Evolutionary conservation across 2,329 filamentous ascomycete species (phyloP).

Genomic region (Penicillium sp.): DNA sequence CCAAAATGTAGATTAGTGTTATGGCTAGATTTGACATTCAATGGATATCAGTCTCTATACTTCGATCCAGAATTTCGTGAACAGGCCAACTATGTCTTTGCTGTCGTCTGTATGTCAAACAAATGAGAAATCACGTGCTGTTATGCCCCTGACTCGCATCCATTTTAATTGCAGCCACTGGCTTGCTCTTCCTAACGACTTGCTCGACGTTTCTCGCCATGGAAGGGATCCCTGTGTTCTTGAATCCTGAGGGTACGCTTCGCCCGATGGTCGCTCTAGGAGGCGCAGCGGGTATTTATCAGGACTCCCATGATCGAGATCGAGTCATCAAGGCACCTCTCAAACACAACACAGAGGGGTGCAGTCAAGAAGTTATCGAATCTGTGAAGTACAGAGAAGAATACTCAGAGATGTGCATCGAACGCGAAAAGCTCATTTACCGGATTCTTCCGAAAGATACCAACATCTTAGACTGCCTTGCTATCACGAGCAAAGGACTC

Average conservation of each 20-base stretch:
- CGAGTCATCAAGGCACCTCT: conserved; percentile 5
- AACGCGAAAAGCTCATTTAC: conserved; percentile 7
- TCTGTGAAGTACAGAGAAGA: background rate
- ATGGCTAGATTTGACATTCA: no score
- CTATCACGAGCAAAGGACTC: background rate
- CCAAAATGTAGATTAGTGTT: no score
- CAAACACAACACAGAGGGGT: conserved; percentile 1
- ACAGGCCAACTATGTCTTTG: no score
- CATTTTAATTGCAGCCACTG: no score
- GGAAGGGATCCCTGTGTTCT: background rate
- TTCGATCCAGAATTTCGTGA: no score
- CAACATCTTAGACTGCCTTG: conserved; percentile 5
- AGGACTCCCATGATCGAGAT: background rate
- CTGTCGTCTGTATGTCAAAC: no score
- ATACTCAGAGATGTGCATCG: background rate
- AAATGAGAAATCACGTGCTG: no score
- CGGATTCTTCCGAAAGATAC: conserved; percentile 2
- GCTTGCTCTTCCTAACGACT: no score
- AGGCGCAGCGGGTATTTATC: background rate
- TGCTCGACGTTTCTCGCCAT: no score
- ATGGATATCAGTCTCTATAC: no score
- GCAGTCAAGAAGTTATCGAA: conserved; percentile 1
- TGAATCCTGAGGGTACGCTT: background rate
- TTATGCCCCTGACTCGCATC: no score
- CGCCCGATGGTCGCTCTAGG: background rate